Evolutionary conservation across 805 yeast genomes (phyloP), one percentile per base, ranked within the genome.

Genomic region (Metschnikowia noctiluminum): DNA sequence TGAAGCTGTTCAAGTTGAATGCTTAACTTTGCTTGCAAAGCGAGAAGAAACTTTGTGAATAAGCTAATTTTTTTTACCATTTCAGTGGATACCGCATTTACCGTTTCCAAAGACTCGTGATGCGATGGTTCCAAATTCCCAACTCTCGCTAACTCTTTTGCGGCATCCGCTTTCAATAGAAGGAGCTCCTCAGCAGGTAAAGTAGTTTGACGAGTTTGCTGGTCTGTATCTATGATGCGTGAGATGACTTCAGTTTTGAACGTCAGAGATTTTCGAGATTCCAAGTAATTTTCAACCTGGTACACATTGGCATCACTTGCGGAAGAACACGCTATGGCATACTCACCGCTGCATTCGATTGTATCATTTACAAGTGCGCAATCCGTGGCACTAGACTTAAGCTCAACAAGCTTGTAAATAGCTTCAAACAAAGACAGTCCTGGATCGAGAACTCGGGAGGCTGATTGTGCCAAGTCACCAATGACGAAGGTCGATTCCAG

Each of bases 341-440:
- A 66, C 7, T 60, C 62, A 0, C 73, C 73, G 3, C 65, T 54
- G 27, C 61, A 62, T 1, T 65, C 55, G 12, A 61, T 49, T n/a
- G 49, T 56, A 42, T 70, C 74, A 11, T 48, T 53, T 2, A 69
- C 40, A 27, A 54, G 51, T 12, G 60, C 55, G 41, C 53, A 46
- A 10, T 61, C 48, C 12, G 50, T 32, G 10, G 43, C 28, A 11
- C 46, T 21, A 10, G 30, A n/a, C 5, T 42, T 9, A 13, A 31
- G n/a, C 8, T 42, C 37, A 13, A 48, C 35, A 26, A 38, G 50
- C n/a, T 43, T 41, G 28, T 53, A 48, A 8, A 28, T 14, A 26
- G 43, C 48, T 3, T 53, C 53, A 26, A 46, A 45, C 2, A 44
- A 14, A 5, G 27, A n/a, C 14, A 10, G 13, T 2, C 28, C 34